Evolutionary conservation across 2,329 filamentous ascomycete species (phyloP), one percentile per base, ranked within the genome.

Genomic region (Penicillium sp.): DNA sequence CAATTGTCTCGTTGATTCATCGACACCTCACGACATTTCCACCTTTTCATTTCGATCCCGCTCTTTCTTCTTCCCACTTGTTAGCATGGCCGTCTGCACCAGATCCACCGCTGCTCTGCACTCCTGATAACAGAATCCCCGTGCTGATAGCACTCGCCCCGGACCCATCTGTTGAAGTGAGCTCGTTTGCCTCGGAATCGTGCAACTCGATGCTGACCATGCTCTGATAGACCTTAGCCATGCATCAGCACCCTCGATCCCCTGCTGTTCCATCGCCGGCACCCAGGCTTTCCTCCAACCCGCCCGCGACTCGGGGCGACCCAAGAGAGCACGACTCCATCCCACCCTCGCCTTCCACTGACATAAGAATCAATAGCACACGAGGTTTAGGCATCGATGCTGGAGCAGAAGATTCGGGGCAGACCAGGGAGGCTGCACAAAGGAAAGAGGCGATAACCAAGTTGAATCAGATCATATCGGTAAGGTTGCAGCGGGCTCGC

Each of bases 401-500:
- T 27, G 74, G 72, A 46, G 68, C 75, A 55, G 75, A 75, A 57
- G 59, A 70, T 43, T 53, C 65, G 13, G 66, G 67, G 42, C 64
- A 71, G 55, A 71, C 74, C 41, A 69, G 70, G 48, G 65, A 69
- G 39, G 66, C 74, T 38, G 70, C 77, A 24, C 80, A 81, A 41
- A 82, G 80, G 47, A 80, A 78, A 61, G 88, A 92, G 58, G 82
- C 83, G 4, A 73, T 86, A 67, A 82, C 80, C 72, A 93, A 93
- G 75, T 78, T 96, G 60, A 93, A 95, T 69, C 90, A 95, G 73
- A 93, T 97, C 65, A 85, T 96, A 62, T 89, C 93, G 81, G 90
- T 95, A 75, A 54, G 73, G 38, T 35, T n/a, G 4, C 12, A 28
- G 32, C 13, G 6, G 42, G 24, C 12, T 10, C 8, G 27, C 23